Evolutionary conservation across 2,329 filamentous ascomycete species (phyloP).

Genomic region (Penicillium sp.): DNA sequence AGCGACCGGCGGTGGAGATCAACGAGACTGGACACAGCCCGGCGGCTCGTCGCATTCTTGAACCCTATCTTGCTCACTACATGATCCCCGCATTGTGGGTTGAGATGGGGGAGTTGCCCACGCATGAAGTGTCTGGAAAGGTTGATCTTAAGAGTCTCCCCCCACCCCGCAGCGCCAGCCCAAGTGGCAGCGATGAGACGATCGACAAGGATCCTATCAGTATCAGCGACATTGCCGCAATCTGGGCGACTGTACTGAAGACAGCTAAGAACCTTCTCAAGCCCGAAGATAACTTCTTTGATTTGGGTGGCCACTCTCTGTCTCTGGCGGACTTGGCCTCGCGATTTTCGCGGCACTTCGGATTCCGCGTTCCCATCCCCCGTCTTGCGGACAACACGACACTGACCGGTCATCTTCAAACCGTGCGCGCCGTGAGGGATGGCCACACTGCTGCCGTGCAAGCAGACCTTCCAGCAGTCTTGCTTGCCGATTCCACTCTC

Average conservation of each 20-base stretch:
- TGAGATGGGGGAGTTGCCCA: slow-evolving; percentile 69
- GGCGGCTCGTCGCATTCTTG: slow-evolving; percentile 64
- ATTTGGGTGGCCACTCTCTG: slow-evolving; percentile 76
- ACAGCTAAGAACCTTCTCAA: slow-evolving; percentile 65
- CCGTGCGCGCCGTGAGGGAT: slow-evolving; percentile 69
- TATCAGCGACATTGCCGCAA: slow-evolving; percentile 66
- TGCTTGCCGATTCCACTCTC: slow-evolving; percentile 67
- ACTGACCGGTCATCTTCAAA: slow-evolving; percentile 70
- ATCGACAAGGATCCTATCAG: slow-evolving; percentile 64
- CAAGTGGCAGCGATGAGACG: slow-evolving; percentile 47
- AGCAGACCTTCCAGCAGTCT: slow-evolving; percentile 69
- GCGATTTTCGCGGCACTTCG: slow-evolving; percentile 67
- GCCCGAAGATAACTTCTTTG: slow-evolving; percentile 75
- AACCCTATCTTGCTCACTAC: slow-evolving; percentile 72
- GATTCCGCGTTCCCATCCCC: slow-evolving; percentile 70
- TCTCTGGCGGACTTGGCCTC: slow-evolving; percentile 76
- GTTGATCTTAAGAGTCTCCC: slow-evolving; percentile 72
- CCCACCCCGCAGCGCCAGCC: slow-evolving; percentile 58
- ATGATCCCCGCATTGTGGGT: slow-evolving; percentile 83
- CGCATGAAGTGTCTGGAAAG: slow-evolving; percentile 77
- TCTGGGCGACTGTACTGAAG: slow-evolving; percentile 72
- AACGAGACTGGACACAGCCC: slow-evolving; percentile 73
- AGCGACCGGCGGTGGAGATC: slow-evolving; percentile 64
- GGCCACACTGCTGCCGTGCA: slow-evolving; percentile 74
- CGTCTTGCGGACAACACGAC: slow-evolving; percentile 72